These are phyloP conservation scores for Cudoniella acicularis DNA, from an alignment of 495 filamentous ascomycete species.

Conservation along the genomic window DNA sequence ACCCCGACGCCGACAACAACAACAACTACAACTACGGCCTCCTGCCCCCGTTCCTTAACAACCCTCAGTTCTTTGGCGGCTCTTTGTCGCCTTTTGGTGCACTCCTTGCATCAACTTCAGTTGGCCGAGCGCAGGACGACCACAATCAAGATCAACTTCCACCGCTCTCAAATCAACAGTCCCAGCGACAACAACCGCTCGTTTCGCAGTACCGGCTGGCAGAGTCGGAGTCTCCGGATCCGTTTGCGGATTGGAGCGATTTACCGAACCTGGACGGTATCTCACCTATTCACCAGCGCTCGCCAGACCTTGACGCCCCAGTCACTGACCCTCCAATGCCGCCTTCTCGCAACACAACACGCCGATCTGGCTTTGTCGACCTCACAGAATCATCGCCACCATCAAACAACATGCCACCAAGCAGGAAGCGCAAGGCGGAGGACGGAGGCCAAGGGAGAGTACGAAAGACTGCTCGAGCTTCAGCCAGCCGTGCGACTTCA, in stretches of 20 bases:
- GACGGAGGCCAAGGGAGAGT: conserved; percentile 21
- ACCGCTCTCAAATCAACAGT: conserved; percentile 17
- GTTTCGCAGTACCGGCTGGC: conserved; percentile 1
- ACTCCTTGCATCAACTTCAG: background rate
- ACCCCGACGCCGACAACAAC: background rate
- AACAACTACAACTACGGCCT: background rate
- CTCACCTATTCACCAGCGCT: background rate
- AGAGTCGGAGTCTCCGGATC: conserved; percentile 18
- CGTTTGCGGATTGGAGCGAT: conserved; percentile 15
- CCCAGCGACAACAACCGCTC: conserved; percentile 1
- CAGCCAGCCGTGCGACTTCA: conserved; percentile 1
- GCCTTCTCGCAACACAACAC: conserved; percentile 4
- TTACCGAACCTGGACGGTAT: background rate
- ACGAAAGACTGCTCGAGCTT: conserved; percentile 14
- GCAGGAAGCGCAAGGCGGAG: conserved; percentile 31
- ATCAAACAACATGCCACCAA: conserved; percentile 13
- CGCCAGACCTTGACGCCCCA: background rate
- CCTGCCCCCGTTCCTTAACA: background rate
- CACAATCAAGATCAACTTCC: conserved; percentile 2
- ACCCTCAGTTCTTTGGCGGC: conserved; percentile 2
- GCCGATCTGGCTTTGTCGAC: conserved; percentile 24
- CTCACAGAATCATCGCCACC: conserved; percentile 28
- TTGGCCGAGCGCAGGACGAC: background rate
- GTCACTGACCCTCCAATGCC: too few relatives aligned
- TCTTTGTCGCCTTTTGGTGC: conserved; percentile 1